Base-by-base conservation (phyloP, 2,329 filamentous ascomycete genomes). In the Apiospora saccharicola region DNA sequence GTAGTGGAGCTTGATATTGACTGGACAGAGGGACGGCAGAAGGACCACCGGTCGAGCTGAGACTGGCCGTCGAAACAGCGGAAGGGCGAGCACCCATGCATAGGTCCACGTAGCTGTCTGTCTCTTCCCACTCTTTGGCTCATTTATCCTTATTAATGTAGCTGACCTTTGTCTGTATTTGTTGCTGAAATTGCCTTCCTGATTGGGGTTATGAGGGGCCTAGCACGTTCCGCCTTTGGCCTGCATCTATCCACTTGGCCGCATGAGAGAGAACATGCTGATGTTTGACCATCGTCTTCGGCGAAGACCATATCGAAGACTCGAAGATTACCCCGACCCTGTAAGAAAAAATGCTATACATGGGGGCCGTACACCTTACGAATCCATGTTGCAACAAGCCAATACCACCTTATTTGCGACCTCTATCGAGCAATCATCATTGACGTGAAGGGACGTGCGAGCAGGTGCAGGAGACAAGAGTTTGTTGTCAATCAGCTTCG, bases 191-290 rank as follows among this genome's bases (percentile, higher is more conserved):
- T 64, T 64, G 57, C 57, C 57, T 64, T 64, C 57, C 57, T 64
- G 30, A 64, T 64, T 34, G 57, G 57, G 57, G 10, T n/a, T 41
- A 24, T 64, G 57, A 64, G 57, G 8, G 6, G n/a, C 57, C 34
- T 5, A 41, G 34, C 34, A 64, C 30, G 34, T 64, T 64, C 34
- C 57, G 57, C 57, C 57, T 64, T 41, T 64, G 57, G 34, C 57
- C 30, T 64, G 57, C 57, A 41, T 37, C 57, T 41, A 64, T 64
- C 57, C 57, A 64, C 57, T 64, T 64, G 57, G 57, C 57, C 57
- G 57, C 57, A 64, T 64, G 13, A 37, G 57, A 37, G 57, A 41
- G 57, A 41, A 64, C 22, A n/a, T 64, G 53, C 53, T 64, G 57
- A 64, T 64, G 34, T n/a, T 64, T 22, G 57, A 64, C 57, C 34